Percentiles rank a stretch among this genome's conserved stretches.
Conservation (phyloP, 768 basidiomycete genomes). For the Tulasnella sp. region DNA sequence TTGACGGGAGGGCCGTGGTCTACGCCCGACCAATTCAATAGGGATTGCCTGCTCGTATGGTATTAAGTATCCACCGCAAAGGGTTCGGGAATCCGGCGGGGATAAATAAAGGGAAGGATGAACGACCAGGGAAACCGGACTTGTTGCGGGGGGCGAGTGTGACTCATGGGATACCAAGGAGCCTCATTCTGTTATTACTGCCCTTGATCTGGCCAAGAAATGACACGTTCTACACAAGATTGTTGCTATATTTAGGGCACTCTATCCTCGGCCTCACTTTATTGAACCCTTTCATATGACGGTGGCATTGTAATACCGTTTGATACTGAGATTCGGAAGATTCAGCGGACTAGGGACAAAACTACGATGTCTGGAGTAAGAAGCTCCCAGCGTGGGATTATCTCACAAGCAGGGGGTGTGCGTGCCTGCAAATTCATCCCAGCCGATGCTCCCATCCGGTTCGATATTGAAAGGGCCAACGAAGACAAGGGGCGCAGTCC, state of each 20-base stretch:
- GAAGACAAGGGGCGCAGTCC: neutral
- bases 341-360: neutral
- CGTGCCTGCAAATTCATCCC: neutral
- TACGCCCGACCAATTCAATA: neutral
- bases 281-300: neutral
- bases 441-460: neutral
- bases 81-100: neutral
- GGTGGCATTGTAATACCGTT: neutral
- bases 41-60: neutral
- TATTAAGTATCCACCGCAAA: neutral
- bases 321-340: neutral
- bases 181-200: neutral
- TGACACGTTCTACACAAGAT: neutral
- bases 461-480: neutral
- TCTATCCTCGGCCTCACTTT: neutral
- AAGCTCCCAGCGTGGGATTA: neutral
- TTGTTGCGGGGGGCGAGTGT: neutral
- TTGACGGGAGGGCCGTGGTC: neutral
- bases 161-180: neutral
- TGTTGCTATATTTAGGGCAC: neutral
- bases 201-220: neutral
- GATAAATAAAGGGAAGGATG: neutral
- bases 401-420: neutral
- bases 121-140: neutral
- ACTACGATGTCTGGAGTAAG: neutral